Base-by-base conservation (phyloP, 345 rosid genomes). In the Eucalyptus urophylla region DNA sequence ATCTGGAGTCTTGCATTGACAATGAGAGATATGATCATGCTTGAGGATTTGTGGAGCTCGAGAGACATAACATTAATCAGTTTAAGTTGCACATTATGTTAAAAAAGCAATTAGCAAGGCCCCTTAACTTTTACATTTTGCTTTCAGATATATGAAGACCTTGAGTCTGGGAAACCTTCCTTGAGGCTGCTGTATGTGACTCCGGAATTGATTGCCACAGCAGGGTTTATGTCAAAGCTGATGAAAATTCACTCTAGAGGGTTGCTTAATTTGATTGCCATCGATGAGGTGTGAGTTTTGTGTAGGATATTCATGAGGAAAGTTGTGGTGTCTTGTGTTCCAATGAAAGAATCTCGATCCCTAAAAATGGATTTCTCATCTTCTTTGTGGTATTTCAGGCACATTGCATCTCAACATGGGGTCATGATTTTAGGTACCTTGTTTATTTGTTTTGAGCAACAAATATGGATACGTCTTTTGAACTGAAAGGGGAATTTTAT, bases 361-460 rank as follows among this genome's bases (percentile, higher is more conserved):
- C 43, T 86, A 88, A 53, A 88, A 47, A 43, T 88, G 62, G 87
- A 24, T 45, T 49, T 8, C 51, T 49, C 54, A 12, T 65, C 29
- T 33, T 49, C 86, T 89, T 88, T 87, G 91, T 90, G 60, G 90
- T 89, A 90, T 94, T 80, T 85, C 96, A 98, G 98, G 99, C 99
- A 87, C 99, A 98, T 89, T 98, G 99, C 93, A 95, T 97, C 93
- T 97, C 99, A 88, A 91, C 97, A 24, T 98, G 99, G 99, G 99
- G 99, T 89, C 99, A 98, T 89, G 98, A 98, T 93, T 98, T 98
- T 95, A 98, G 99, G 99, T 96, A 92, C 80, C 93, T 92, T 40
- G 80, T 87, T 88, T 76, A 40, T 21, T 76, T 76, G 47, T 76
- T 76, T 37, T 0, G 29, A 76, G 85, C 85, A 21, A 76, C 85